Base-by-base conservation (phyloP, 805 yeast species). In the Ogataea trehalophila region DNA sequence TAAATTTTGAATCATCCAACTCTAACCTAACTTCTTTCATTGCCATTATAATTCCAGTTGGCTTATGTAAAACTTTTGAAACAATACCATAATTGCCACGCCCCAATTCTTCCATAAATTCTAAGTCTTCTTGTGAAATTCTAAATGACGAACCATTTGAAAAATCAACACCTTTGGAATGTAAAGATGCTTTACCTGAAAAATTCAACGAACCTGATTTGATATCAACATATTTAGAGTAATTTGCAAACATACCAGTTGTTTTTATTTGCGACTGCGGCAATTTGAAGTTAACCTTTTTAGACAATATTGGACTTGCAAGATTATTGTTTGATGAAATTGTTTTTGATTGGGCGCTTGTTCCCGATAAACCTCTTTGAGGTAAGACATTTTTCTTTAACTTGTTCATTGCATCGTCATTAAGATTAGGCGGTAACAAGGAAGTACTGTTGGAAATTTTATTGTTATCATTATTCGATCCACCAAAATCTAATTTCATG, bases 41-140 rank as follows among this genome's bases (percentile, higher is more conserved):
- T 2, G 98, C 98, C 97, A 94, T 90, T 17, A 82, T 69, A 17
- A 92, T 86, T 18, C 89, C 87, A 0, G 96, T 90, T 13, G 98
- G 98, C 60, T 83, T 88, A 67, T 94, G 97, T 39, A 88, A 70
- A 3, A 92, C 99, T 66, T 90, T 91, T 20, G 91, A 80, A 7
- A 94, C 99, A 1, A 95, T 87, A 45, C 99, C 99, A 66, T 94
- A 94, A 68, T 94, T 94, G 9, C 99, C 99, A 41, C 92, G 79
- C 2, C 99, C 99, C 41, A 94, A 71, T 66, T 92, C 98, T 44
- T 85, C 95, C 48, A 88, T 73, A 53, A 86, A 81, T 58, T 85
- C 85, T 47, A 87, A 67, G 60, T 94, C 96, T 56, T 89, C 95
- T 46, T 90, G 75, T 3, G 94, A 83, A 36, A 94, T 90, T 49